Evolutionary conservation across 2,329 filamentous ascomycete species (phyloP).

Genomic region (Alternaria triticina): DNA sequence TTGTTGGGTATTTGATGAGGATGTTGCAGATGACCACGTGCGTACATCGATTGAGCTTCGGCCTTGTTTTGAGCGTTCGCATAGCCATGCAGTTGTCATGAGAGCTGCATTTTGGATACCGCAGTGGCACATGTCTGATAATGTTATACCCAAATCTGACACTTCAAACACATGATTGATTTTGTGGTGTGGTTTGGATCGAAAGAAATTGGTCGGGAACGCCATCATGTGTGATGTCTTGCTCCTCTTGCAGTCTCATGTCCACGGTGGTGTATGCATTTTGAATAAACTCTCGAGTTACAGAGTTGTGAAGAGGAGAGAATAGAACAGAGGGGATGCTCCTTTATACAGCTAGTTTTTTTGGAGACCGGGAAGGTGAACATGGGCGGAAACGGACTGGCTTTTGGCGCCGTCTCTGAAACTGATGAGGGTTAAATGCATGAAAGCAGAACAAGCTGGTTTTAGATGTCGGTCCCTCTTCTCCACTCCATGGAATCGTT

Average conservation of each 20-base stretch:
- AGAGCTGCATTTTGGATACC: not conserved
- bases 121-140: not conserved
- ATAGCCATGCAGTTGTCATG: not conserved
- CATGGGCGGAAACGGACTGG: not conserved
- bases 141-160: not conserved
- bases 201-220: too few relatives aligned
- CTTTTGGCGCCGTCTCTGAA: not conserved
- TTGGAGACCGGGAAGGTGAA: not conserved
- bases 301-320: not conserved
- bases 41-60: not conserved
- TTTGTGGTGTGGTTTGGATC: not conserved
- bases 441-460: not conserved
- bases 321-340: not conserved
- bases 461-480: fast-evolving
- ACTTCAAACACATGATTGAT: not conserved
- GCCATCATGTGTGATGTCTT: not conserved
- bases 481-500: fast-evolving
- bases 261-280: fast-evolving
- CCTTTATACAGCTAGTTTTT: not conserved
- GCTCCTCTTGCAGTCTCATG: not conserved
- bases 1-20: not conserved
- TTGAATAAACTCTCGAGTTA: not conserved
- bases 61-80: not conserved
- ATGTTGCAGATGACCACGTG: not conserved
- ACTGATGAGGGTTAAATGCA: not conserved